Evolutionary conservation across 2,329 filamentous ascomycete species (phyloP).

Genomic region (Colletotrichum sp.): DNA sequence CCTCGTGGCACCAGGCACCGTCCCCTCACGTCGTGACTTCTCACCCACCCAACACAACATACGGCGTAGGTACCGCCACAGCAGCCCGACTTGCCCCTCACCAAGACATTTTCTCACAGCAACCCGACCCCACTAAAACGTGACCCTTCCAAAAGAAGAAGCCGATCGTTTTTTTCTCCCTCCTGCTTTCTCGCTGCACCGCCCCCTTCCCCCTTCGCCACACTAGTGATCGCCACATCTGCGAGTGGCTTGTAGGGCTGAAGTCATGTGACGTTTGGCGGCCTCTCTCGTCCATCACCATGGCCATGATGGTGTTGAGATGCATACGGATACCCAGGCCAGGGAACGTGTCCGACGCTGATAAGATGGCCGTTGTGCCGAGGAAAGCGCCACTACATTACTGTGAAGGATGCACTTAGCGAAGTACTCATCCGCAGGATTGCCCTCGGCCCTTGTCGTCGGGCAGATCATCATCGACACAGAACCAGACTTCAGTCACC

Average conservation of each 20-base stretch:
- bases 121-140: not conserved
- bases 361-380: not conserved
- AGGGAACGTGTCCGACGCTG: not conserved
- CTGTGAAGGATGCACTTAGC: not conserved
- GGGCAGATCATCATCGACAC: not conserved
- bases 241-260: slow-evolving; percentile 9
- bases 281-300: not conserved
- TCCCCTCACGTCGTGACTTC: not conserved
- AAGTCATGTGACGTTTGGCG: slow-evolving; percentile 7
- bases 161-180: not conserved
- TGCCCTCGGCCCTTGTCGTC: not conserved
- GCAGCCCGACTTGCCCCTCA: not conserved
- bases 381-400: not conserved
- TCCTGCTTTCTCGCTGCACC: not conserved
- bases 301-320: not conserved
- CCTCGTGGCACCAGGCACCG: not conserved
- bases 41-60: not conserved
- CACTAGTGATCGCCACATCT: not conserved
- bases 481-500: not conserved
- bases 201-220: not conserved
- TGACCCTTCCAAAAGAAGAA: not conserved
- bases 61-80: too few relatives aligned
- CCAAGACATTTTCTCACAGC: not conserved
- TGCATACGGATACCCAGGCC: not conserved
- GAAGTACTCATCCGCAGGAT: not conserved